A percentile compares a stretch with the other conserved stretches of the same genome.
phyloP scores from a whole-genome alignment of 2,329 filamentous ascomycete genomes.

The Ophiocordyceps polyrhachis-furcata region DNA sequence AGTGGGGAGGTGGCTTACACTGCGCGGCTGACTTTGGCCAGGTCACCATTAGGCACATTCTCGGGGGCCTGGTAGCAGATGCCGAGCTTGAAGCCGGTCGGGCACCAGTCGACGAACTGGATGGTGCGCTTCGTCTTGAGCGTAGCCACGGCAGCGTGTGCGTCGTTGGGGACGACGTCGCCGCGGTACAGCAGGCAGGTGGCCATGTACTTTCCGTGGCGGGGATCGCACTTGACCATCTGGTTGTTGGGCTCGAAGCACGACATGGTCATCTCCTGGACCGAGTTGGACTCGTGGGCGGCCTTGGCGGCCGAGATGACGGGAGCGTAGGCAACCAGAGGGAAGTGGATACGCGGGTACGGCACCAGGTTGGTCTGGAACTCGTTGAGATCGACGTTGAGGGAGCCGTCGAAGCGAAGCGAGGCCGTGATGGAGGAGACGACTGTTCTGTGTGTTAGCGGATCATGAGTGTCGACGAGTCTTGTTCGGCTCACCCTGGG shows the following conservation, averaged over 20 bases:
- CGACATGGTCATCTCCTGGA: constrained; percentile 94
- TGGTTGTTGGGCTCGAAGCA: constrained; percentile 99
- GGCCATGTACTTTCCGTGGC: constrained; percentile 99
- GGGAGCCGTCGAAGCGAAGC: constrained; percentile 92
- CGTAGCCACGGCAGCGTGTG: constrained; percentile 77
- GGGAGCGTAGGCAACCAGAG: constrained; percentile 87
- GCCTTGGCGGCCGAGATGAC: constrained; percentile 92
- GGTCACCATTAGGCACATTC: constrained; percentile 89
- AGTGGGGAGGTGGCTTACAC: constrained; percentile 46
- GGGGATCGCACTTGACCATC: constrained; percentile 99
- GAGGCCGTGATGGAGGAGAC: constrained; percentile 97
- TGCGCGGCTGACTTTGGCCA: constrained; percentile 94
- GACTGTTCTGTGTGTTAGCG: constrained; percentile 36
- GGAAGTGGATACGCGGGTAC: constrained; percentile 98
- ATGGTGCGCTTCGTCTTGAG: constrained; percentile 99
- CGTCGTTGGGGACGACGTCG: constrained; percentile 93
- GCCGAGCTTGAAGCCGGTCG: constrained; percentile 99
- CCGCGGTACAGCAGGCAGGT: constrained; percentile 96
- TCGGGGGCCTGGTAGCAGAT: constrained; percentile 99
- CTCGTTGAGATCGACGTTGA: constrained; percentile 98
- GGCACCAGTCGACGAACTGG: constrained; percentile 99
- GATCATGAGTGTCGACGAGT: neutral
- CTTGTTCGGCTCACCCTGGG: constrained; percentile 47
- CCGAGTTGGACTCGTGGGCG: constrained; percentile 92
- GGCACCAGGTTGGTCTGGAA: constrained; percentile 99